Conservation (phyloP, 345 rosid genomes). For the Turnera subulata region DNA sequence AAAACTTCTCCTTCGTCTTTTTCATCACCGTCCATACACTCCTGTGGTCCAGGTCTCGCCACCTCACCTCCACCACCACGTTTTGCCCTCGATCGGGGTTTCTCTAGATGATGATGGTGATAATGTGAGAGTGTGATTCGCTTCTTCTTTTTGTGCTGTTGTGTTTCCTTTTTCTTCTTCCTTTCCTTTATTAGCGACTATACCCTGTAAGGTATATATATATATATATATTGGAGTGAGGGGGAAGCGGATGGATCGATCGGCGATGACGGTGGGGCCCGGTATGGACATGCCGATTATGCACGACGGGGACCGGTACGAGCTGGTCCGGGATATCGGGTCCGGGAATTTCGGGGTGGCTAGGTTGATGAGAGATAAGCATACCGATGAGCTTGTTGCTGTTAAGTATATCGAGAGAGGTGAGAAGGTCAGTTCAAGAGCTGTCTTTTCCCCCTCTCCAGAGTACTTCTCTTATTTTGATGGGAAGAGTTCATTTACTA, state of each 20-base stretch:
- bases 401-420: conserved; percentile 98
- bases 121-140: conserved; percentile 21
- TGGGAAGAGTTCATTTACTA: not conserved
- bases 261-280: conserved; percentile 61
- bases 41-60: conserved; percentile 21
- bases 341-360: conserved; percentile 90
- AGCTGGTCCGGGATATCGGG: conserved; percentile 82
- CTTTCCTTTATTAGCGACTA: not conserved
- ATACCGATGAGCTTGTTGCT: conserved; percentile 81
- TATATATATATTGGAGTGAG: no score
- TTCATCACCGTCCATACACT: conserved; percentile 31
- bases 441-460: not conserved
- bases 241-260: conserved; percentile 53
- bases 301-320: conserved; percentile 94
- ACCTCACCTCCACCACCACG: conserved; percentile 22
- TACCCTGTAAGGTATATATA: conserved; percentile 1
- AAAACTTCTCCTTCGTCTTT: no score
- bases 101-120: conserved; percentile 5
- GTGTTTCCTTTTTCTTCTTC: not conserved
- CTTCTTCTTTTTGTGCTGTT: not conserved
- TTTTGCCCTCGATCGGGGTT: conserved; percentile 5
- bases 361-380: conserved; percentile 78
- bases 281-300: conserved; percentile 95
- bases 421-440: conserved; percentile 17
- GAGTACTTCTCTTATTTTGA: not conserved